Percentiles rank a stretch among this genome's conserved stretches.
phyloP scores from a whole-genome alignment of 2,329 filamentous ascomycete species.

The Phialemonium atrogriseum region DNA sequence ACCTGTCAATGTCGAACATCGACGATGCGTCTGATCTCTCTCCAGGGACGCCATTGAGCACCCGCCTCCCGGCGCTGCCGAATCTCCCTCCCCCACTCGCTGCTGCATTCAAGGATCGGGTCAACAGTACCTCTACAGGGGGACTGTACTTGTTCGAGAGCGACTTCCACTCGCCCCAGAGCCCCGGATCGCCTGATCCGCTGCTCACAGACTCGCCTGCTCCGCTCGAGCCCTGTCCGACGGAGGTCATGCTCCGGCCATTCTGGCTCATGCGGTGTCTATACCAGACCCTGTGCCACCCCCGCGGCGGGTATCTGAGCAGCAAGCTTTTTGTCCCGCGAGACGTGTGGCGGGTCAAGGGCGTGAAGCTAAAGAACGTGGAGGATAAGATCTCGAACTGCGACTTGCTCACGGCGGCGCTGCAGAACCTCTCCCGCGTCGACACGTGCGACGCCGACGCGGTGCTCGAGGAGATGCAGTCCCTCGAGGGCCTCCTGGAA shows the following conservation, averaged over 20 bases:
- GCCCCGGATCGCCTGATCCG: conserved; percentile 57
- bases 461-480: conserved; percentile 88
- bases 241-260: conserved; percentile 79
- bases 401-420: conserved; percentile 80
- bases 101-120: conserved; percentile 50
- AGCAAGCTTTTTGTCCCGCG: conserved; percentile 86
- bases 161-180: conserved; percentile 62
- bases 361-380: conserved; percentile 81
- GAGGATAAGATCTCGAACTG: conserved; percentile 94
- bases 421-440: conserved; percentile 74
- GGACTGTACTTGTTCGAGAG: conserved; percentile 79
- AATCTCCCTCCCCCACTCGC: conserved; percentile 60
- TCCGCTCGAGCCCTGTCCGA: conserved; percentile 84
- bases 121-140: conserved; percentile 50
- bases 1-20: conserved; percentile 56
- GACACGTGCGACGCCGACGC: conserved; percentile 89
- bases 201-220: conserved; percentile 59
- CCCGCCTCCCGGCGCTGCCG: conserved; percentile 48
- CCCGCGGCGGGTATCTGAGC: conserved; percentile 84
- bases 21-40: conserved; percentile 60
- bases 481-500: conserved; percentile 76
- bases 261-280: conserved; percentile 97
- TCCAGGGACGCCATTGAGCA: conserved; percentile 64
- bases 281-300: conserved; percentile 86
- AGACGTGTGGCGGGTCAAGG: conserved; percentile 89